A percentile compares a stretch with the other conserved stretches of the same genome.
Conservation (phyloP, 108 stramenopile species). For the Nannochloropsis granulata region DNA sequence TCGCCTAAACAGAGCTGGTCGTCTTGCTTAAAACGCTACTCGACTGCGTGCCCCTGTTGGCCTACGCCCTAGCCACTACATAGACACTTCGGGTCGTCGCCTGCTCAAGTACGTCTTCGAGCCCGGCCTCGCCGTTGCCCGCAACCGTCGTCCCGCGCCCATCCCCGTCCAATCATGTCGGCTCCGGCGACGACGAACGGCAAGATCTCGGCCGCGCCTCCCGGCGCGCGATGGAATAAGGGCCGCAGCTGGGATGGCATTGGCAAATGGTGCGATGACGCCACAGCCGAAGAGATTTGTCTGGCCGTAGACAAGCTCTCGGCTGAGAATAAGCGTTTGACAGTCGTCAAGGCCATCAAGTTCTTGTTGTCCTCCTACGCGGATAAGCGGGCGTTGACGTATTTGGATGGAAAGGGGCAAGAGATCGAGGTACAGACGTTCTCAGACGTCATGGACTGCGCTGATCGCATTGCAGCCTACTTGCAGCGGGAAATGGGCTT, state of each 20-base stretch:
- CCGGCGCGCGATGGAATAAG: not conserved
- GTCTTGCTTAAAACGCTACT: no score
- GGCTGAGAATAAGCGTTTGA: not conserved
- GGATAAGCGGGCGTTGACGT: conserved; percentile 5
- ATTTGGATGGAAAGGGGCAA: conserved; percentile 8
- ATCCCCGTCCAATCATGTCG: no score
- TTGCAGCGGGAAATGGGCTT: conserved; percentile 8
- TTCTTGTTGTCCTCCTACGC: not conserved
- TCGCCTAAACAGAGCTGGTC: no score
- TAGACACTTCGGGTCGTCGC: no score
- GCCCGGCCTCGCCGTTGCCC: no score
- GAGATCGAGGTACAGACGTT: conserved; percentile 10
- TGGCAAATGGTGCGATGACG: not conserved
- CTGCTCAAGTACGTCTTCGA: no score
- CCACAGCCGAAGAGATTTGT: not conserved
- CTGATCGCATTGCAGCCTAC: conserved; percentile 7
- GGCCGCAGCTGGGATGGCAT: not conserved
- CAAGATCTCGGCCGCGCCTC: not conserved
- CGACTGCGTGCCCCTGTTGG: no score
- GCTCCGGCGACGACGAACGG: not conserved
- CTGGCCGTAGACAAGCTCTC: not conserved
- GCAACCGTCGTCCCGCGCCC: no score
- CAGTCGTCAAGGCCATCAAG: not conserved
- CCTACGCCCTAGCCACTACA: no score
- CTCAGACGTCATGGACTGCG: not conserved